Conservation (phyloP, 306 rosid species). For the Vigna radiata region DNA sequence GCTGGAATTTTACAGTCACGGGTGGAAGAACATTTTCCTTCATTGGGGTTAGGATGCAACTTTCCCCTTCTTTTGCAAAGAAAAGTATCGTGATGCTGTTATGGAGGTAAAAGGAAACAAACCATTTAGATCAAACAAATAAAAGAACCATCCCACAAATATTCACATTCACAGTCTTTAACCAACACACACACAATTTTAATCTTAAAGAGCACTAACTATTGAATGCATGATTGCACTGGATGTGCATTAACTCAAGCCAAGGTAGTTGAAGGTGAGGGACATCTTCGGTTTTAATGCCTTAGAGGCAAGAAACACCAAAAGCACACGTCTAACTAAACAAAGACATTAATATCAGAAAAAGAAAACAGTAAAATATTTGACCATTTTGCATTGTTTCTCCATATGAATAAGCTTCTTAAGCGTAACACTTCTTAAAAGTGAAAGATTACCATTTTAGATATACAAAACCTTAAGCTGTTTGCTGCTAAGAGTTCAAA, state of each 20-base stretch:
- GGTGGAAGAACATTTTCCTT: slow-evolving; percentile 71
- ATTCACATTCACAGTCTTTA: neutral
- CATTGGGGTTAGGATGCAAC: slow-evolving; percentile 68
- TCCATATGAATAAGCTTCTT: slow-evolving; percentile 5
- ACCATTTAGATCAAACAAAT: slow-evolving; percentile 42
- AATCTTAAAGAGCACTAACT: neutral
- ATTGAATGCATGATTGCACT: neutral
- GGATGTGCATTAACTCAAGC: neutral
- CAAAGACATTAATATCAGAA: neutral
- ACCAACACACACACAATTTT: neutral
- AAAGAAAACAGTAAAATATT: neutral
- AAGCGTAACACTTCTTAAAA: neutral
- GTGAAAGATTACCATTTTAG: slow-evolving; percentile 1
- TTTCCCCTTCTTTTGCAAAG: slow-evolving; percentile 94
- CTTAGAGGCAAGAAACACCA: neutral
- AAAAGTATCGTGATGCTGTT: slow-evolving; percentile 81
- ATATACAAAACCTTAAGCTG: neutral
- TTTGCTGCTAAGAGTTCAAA: slow-evolving; percentile 9
- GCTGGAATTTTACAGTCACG: slow-evolving; percentile 70
- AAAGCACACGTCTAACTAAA: neutral
- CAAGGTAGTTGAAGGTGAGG: neutral
- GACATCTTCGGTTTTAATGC: neutral
- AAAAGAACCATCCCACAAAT: slow-evolving; percentile 18
- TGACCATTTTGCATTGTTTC: neutral
- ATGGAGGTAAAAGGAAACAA: slow-evolving; percentile 44